A percentile compares a stretch with the other conserved stretches of the same genome.
Conservation (phyloP, 139 green algal species). For the Haematococcus lacustris region DNA sequence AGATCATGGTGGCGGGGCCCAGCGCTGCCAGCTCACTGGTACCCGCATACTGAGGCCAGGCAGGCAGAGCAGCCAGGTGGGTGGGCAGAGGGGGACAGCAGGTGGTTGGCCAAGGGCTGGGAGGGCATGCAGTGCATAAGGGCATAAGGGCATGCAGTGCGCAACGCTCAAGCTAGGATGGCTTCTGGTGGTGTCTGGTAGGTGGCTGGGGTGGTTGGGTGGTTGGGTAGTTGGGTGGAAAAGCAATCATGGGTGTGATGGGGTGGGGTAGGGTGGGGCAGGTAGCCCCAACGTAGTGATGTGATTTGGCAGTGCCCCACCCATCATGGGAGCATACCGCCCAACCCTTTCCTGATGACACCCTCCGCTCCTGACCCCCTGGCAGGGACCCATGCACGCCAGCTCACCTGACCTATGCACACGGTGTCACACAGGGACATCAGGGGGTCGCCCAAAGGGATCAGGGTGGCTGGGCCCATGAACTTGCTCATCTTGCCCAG, state of each 20-base stretch:
- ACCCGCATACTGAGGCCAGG: slow-evolving; percentile 33
- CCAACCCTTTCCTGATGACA: too few relatives aligned
- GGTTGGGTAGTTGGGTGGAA: background rate
- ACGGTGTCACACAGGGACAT: slow-evolving; percentile 75
- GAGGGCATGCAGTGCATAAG: background rate
- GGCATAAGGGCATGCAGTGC: too few relatives aligned
- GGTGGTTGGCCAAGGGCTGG: background rate
- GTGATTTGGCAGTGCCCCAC: too few relatives aligned
- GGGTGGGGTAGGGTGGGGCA: too few relatives aligned
- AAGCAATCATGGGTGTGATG: background rate
- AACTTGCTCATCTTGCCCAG: too few relatives aligned
- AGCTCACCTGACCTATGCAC: slow-evolving; percentile 39
- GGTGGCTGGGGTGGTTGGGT: background rate
- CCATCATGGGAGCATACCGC: too few relatives aligned
- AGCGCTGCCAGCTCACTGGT: slow-evolving; percentile 60
- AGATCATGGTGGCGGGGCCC: slow-evolving; percentile 67
- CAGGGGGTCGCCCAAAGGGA: slow-evolving; percentile 50
- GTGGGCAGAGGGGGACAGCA: background rate
- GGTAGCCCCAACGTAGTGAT: too few relatives aligned
- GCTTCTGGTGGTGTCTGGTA: background rate
- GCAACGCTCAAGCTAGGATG: background rate
- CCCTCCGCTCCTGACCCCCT: background rate
- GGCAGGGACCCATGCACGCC: background rate
- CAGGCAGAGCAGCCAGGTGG: background rate
- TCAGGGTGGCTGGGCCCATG: slow-evolving; percentile 1